Percentiles rank a stretch among this genome's conserved stretches.
These are phyloP conservation scores for Prosopis cineraria DNA, from an alignment of 306 rosid species.

Conservation along the genomic window DNA sequence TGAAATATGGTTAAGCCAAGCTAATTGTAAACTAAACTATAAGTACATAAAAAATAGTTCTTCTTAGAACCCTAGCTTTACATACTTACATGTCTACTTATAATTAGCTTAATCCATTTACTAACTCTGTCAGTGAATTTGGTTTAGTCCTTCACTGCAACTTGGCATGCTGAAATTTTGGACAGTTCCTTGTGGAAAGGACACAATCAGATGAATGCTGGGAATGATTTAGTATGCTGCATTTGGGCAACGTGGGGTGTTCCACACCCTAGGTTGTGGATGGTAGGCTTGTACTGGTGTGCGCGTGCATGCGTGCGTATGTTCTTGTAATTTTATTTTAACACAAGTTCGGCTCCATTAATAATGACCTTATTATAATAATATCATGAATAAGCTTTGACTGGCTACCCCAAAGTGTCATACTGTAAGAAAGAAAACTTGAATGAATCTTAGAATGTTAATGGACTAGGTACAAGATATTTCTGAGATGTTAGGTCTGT, in stretches of 20 bases:
- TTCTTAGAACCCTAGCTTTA: background rate
- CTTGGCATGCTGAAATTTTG: constrained; percentile 17
- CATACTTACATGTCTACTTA: background rate
- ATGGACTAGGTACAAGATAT: background rate
- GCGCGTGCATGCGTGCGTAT: no score
- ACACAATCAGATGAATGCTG: background rate
- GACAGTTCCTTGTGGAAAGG: background rate
- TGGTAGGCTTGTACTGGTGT: constrained; percentile 14
- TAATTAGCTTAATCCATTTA: background rate
- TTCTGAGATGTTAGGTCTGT: background rate
- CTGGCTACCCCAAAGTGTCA: background rate
- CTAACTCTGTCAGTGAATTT: background rate
- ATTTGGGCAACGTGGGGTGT: constrained; percentile 16
- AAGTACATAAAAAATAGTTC: background rate
- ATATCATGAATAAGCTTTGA: background rate
- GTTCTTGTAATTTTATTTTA: no score
- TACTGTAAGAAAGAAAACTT: background rate
- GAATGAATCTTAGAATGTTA: background rate
- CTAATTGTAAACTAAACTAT: no score
- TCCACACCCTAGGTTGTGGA: constrained; percentile 5
- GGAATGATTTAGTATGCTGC: background rate
- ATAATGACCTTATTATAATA: background rate
- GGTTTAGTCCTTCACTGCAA: background rate
- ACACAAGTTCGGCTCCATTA: no score
- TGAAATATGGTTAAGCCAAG: background rate